A percentile compares a stretch with the other conserved stretches of the same genome.
Evolutionary conservation across 1,284 basidiomycete genomes (phyloP).

Genomic region (Vanrija sp.): DNA sequence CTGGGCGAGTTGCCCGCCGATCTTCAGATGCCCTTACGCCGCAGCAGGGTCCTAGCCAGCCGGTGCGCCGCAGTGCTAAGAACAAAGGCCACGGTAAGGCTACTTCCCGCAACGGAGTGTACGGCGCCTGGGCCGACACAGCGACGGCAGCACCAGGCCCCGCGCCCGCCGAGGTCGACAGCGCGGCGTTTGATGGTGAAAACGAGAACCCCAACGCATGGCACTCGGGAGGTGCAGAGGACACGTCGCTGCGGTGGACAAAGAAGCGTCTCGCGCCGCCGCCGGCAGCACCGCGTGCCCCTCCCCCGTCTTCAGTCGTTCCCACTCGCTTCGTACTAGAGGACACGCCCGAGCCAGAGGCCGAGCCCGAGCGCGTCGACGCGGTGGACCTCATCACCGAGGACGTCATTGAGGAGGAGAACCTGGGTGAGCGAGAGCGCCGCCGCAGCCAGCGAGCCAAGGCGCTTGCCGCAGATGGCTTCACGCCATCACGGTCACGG

Average conservation of each 20-base stretch:
- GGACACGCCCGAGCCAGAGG: neutral
- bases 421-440: neutral
- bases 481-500: no score
- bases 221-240: neutral
- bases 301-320: neutral
- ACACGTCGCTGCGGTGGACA: slow-evolving; percentile 6
- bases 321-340: neutral
- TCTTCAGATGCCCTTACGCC: neutral
- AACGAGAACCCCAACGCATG: slow-evolving; percentile 15
- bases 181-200: slow-evolving; percentile 15
- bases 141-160: neutral
- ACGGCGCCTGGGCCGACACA: slow-evolving; percentile 50
- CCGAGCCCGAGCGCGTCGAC: neutral
- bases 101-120: slow-evolving; percentile 28
- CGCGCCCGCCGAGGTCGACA: slow-evolving; percentile 3
- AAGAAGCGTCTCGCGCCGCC: neutral
- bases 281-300: neutral
- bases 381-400: slow-evolving; percentile 13
- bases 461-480: no score
- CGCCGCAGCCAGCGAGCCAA: neutral
- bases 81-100: slow-evolving; percentile 19
- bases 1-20: slow-evolving; percentile 56
- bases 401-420: neutral
- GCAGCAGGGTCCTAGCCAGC: slow-evolving; percentile 20
- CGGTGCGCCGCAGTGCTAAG: slow-evolving; percentile 39